These are phyloP conservation scores for Picea abies DNA, from an alignment of 83 land plant genomes.

Conservation along the genomic window DNA sequence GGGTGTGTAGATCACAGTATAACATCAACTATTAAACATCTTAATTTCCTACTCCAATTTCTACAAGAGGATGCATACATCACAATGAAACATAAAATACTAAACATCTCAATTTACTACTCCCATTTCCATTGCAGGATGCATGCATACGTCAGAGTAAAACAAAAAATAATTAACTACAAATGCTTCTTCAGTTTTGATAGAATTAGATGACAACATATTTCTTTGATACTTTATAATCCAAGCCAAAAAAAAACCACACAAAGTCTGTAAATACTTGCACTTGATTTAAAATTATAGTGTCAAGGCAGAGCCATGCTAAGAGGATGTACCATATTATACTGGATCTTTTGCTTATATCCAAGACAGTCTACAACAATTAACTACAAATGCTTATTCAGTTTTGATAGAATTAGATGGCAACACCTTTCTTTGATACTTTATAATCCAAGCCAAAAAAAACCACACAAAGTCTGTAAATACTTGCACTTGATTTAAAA, in stretches of 20 bases:
- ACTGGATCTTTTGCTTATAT: too few relatives aligned
- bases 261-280: neutral
- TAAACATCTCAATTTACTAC: neutral
- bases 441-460: neutral
- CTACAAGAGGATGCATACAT: neutral
- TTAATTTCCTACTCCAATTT: neutral
- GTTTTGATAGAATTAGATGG: neutral
- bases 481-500: neutral
- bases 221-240: neutral
- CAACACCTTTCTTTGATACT: neutral
- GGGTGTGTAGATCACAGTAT: too few relatives aligned
- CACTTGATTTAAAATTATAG: slow-evolving; percentile 3
- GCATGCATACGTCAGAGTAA: neutral
- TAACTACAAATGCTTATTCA: neutral
- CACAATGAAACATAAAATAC: too few relatives aligned
- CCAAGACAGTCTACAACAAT: too few relatives aligned
- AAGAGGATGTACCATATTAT: too few relatives aligned
- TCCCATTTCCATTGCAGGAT: neutral
- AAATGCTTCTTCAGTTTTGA: neutral
- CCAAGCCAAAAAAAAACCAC: neutral
- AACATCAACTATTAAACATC: too few relatives aligned
- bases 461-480: neutral
- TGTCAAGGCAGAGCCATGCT: neutral
- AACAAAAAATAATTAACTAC: neutral
- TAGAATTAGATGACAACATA: too few relatives aligned